Percentiles rank a stretch among this genome's conserved stretches.
Conservation (phyloP, 2,329 filamentous ascomycete species). For the Zalaria obscura region DNA sequence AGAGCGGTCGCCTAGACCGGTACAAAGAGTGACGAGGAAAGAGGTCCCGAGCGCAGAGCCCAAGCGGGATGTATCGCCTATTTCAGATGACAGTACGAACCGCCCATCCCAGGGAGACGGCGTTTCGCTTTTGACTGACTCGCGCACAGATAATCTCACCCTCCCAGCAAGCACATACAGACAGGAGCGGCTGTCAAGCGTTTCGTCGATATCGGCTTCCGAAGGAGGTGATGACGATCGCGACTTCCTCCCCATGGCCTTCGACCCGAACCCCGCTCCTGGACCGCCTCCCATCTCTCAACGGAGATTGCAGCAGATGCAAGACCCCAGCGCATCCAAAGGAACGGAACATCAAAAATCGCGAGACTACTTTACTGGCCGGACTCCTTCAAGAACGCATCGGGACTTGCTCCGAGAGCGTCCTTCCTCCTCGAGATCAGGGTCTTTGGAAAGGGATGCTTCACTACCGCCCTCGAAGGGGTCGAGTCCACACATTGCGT, state of each 20-base stretch:
- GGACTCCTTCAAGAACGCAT: conserved; percentile 18
- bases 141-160: conserved; percentile 42
- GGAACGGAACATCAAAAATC: conserved; percentile 16
- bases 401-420: conserved; percentile 26
- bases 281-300: conserved; percentile 7
- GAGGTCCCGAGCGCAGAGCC: conserved; percentile 7
- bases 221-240: conserved; percentile 44
- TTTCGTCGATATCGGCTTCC: conserved; percentile 39
- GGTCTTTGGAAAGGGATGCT: conserved; percentile 28
- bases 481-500: conserved; percentile 73
- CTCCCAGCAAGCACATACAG: conserved; percentile 66
- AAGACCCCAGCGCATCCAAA: conserved; percentile 2
- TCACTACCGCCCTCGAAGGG: conserved; percentile 5
- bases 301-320: conserved; percentile 1
- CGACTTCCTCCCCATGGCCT: conserved; percentile 35
- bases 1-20: conserved; percentile 46
- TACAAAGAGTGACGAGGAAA: conserved; percentile 7
- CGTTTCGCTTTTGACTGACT: conserved; percentile 4
- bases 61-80: conserved; percentile 19
- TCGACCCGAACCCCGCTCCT: conserved; percentile 31
- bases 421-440: conserved; percentile 25
- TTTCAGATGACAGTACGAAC: conserved; percentile 15
- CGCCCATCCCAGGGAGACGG: background rate
- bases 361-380: conserved; percentile 31
- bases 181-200: conserved; percentile 59